Evolutionary conservation across 495 filamentous ascomycete genomes (phyloP), one percentile per base, ranked within the genome.

Genomic region (Pseudomonodictys pantanalensis): DNA sequence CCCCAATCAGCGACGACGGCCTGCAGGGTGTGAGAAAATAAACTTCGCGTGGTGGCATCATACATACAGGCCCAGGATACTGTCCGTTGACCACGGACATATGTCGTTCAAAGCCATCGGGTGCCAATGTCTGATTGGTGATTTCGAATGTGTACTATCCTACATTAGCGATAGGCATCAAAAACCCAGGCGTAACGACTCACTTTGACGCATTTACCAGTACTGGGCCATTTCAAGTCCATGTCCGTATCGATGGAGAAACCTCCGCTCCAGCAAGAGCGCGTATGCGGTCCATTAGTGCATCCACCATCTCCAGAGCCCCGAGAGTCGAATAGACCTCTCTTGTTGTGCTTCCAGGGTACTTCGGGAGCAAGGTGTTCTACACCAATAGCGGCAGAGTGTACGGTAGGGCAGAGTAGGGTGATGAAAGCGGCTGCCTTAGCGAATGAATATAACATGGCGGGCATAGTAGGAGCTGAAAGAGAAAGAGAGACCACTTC

Each of bases 1-100:
- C 72, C 72, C 71, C 72, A 73, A 39, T 68, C 50, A 7, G 69
- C 71, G 4, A 30, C 43, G 29, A 70, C 51, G 20, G 56, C 55
- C 60, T 63, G 18, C 25, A 30, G 2, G 33, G 6, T 5, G 39
- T 58, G 15, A 48, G 42, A 20, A 52, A 3, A 15, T 41, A n/a
- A 23, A 28, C 17, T 9, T 22, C 10, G 18, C 12, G n/a, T 17
- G 22, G 11, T n/a, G 24, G 17, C 24, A 26, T 17, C 29, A 1
- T 29, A 41, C 60, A 52, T 51, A 64, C 60, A 11, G 66, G 66
- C 1, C 66, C 66, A 35, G 66, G 66, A 49, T 66, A 69, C 38
- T 69, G 62, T 23, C 58, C 58, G 30, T 69, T 69, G 45, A 69
- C 41, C 0, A 66, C 48, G 17, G 60, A 48, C 59, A 66, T 61